A percentile compares a stretch with the other conserved stretches of the same genome.
Evolutionary conservation across 2,329 filamentous ascomycete species (phyloP).

Genomic region (Colletotrichum acutatum): DNA sequence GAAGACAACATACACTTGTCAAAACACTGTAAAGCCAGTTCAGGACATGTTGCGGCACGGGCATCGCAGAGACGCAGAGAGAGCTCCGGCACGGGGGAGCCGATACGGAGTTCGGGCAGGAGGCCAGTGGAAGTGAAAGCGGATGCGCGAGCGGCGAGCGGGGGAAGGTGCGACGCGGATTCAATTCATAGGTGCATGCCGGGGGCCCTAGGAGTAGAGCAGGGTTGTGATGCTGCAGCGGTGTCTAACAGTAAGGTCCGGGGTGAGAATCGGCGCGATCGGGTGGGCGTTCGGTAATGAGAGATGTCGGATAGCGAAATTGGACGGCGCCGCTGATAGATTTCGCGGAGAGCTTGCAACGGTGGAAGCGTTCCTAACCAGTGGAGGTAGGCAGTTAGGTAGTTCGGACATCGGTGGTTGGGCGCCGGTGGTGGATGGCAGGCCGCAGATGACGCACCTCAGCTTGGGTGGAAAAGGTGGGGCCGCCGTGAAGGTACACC

Average conservation of each 20-base stretch:
- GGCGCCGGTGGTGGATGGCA: not conserved
- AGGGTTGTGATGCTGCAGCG: not conserved
- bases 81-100: not conserved
- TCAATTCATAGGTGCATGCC: conserved; percentile 5
- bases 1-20: conserved; percentile 68
- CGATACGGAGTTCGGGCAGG: not conserved
- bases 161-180: not conserved
- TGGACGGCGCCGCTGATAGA: not conserved
- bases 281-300: not conserved
- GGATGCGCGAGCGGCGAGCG: not conserved
- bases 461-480: not conserved
- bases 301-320: not conserved
- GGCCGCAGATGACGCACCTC: not conserved
- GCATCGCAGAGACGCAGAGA: conserved; percentile 55
- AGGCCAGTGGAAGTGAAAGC: not conserved
- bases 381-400: not conserved
- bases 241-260: not conserved
- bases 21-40: conserved; percentile 96
- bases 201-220: not conserved
- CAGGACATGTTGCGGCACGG: conserved; percentile 88
- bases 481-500: not conserved
- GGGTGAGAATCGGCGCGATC: not conserved
- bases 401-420: conserved; percentile 10
- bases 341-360: not conserved
- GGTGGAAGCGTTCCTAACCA: not conserved